phyloP scores from a whole-genome alignment of 2,329 filamentous ascomycete genomes.

The Colletotrichum sp. region DNA sequence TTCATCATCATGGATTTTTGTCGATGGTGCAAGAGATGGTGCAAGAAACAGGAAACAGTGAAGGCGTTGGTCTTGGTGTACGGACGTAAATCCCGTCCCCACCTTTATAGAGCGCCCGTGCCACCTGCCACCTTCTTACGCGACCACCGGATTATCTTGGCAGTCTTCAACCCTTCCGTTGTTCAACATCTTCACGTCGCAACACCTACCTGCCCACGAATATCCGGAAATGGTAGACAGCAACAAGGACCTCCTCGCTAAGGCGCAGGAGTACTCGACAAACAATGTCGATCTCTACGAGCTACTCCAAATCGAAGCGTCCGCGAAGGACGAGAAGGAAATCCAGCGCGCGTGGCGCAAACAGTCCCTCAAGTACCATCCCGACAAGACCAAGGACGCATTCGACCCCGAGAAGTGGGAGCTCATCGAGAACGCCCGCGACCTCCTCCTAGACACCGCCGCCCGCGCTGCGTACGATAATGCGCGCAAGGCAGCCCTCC shows the following conservation, averaged over 20 bases:
- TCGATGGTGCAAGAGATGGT: neutral
- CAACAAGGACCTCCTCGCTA: constrained; percentile 54
- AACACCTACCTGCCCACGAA: neutral
- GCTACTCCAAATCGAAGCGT: constrained; percentile 70
- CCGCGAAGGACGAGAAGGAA: constrained; percentile 66
- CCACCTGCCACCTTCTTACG: neutral
- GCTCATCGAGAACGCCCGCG: constrained; percentile 82
- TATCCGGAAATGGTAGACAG: constrained; percentile 23
- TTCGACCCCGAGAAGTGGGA: constrained; percentile 86
- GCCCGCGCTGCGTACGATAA: constrained; percentile 80
- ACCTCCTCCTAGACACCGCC: constrained; percentile 74
- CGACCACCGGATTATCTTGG: neutral
- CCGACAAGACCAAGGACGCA: constrained; percentile 81
- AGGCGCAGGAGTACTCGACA: constrained; percentile 63
- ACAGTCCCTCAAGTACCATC: constrained; percentile 88
- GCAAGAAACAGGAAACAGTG: neutral
- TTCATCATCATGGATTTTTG: neutral
- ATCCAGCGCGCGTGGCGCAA: constrained; percentile 86
- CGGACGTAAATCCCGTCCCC: neutral
- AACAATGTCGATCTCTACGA: constrained; percentile 77
- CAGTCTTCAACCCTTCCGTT: neutral
- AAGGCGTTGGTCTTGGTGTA: neutral
- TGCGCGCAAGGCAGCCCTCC: constrained; percentile 71
- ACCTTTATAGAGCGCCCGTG: neutral
- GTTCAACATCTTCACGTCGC: neutral